phyloP scores from a whole-genome alignment of 208 protist genomes.

The Willaertia magna region DNA sequence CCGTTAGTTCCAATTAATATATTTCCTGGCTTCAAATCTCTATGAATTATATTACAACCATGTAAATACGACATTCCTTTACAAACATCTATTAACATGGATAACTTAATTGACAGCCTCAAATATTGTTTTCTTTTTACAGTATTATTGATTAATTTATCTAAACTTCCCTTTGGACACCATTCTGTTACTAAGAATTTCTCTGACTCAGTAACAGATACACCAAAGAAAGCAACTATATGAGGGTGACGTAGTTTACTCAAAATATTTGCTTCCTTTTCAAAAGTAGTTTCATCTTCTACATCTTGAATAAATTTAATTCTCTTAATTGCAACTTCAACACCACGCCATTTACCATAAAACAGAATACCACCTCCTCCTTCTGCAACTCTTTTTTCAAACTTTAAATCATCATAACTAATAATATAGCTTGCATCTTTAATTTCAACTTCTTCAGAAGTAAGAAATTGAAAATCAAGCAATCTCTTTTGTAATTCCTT shows the following conservation, averaged over 20 bases:
- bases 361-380: background rate
- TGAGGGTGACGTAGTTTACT: background rate
- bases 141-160: background rate
- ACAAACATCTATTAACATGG: background rate
- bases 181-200: constrained; percentile 1
- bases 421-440: background rate
- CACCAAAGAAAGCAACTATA: background rate
- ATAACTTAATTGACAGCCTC: background rate
- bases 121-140: background rate
- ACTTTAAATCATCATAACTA: background rate
- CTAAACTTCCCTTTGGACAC: background rate
- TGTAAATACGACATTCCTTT: background rate
- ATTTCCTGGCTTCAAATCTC: background rate
- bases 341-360: background rate
- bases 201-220: background rate
- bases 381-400: background rate
- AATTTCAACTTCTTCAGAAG: background rate
- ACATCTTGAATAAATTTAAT: background rate
- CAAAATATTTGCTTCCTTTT: background rate
- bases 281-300: background rate
- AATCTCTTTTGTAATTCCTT: background rate
- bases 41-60: background rate
- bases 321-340: constrained; percentile 3
- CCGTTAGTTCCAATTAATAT: background rate
- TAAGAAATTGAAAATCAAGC: background rate